Evolutionary conservation across 768 basidiomycete genomes (phyloP).

Genomic region (Russula virescens): DNA sequence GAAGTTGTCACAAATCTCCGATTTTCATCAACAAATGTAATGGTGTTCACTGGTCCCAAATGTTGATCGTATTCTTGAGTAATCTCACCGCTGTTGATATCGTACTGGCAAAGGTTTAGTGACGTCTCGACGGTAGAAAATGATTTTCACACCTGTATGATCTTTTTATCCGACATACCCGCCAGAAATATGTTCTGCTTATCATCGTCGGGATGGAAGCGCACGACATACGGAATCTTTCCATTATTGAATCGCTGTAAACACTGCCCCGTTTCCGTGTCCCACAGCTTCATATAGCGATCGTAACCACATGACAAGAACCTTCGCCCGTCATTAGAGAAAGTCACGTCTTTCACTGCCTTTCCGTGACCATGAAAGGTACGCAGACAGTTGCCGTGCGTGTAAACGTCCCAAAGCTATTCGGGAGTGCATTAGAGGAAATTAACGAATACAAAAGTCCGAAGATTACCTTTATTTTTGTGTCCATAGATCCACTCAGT

Average conservation of each 20-base stretch:
- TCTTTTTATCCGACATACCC: slow-evolving; percentile 99
- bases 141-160: slow-evolving; percentile 70
- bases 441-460: background rate
- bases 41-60: slow-evolving; percentile 95
- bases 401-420: slow-evolving; percentile 97
- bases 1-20: slow-evolving; percentile 96
- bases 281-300: slow-evolving; percentile 98
- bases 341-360: slow-evolving; percentile 93
- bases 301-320: slow-evolving; percentile 95
- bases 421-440: background rate
- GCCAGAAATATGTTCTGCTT: slow-evolving; percentile 96
- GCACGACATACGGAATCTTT: slow-evolving; percentile 92
- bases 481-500: slow-evolving; percentile 95
- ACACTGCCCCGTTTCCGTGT: slow-evolving; percentile 98
- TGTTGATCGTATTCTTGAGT: slow-evolving; percentile 99
- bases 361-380: slow-evolving; percentile 97
- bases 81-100: slow-evolving; percentile 91
- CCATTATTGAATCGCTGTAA: slow-evolving; percentile 95
- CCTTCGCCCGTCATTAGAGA: slow-evolving; percentile 85
- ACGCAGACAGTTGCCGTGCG: slow-evolving; percentile 90
- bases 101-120: slow-evolving; percentile 54
- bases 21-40: slow-evolving; percentile 98
- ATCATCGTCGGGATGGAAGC: slow-evolving; percentile 93
- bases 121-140: slow-evolving; percentile 7
- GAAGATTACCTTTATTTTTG: slow-evolving; percentile 82